Evolutionary conservation across 331 rosid species (phyloP), one percentile per base, ranked within the genome.

Genomic region (Quercus phellos): DNA sequence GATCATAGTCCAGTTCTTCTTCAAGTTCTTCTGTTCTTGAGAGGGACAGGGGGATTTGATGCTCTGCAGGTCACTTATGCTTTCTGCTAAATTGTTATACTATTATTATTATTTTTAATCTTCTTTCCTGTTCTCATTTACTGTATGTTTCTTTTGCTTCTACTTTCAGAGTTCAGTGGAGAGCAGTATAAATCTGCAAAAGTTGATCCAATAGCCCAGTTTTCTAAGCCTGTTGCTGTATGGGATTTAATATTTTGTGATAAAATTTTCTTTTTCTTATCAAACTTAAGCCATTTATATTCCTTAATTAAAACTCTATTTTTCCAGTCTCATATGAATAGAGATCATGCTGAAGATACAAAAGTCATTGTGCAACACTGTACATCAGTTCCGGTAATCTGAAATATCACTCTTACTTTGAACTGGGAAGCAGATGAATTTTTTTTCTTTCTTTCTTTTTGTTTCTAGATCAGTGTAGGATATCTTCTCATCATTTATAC

Each of bases 221-320:
- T 94, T 90, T 76, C 98, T 73, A 92, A 90, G 89, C 99, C 99
- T 79, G 98, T 92, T 42, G 89, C 96, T 80, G 99, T 92, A 91
- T 30, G 72, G 64, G 38, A 80, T 63, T 68, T 35, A 59, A 19
- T 59, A 76, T 78, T 27, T 71, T 68, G 66, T 80, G 68, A 34
- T 68, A 9, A 75, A 51, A 73, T 42, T 66, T 61, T 74, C 68
- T 18, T 46, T n/a, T 66, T 66, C 66, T 79, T 85, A 55, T 61
- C 55, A 76, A 76, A 68, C 70, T 78, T 30, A 43, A 8, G 6
- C 67, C 27, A 38, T 50, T 71, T 71, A 27, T 56, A 24, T 32
- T 46, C 78, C 81, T 70, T 70, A 59, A 77, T 66, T 24, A 81
- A 68, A 79, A 77, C n/a, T 27, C 13, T 68, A n/a, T 77, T 70